A percentile compares a stretch with the other conserved stretches of the same genome.
phyloP scores from a whole-genome alignment of 148 eudicot species.

The Vaccinium myrtillus region DNA sequence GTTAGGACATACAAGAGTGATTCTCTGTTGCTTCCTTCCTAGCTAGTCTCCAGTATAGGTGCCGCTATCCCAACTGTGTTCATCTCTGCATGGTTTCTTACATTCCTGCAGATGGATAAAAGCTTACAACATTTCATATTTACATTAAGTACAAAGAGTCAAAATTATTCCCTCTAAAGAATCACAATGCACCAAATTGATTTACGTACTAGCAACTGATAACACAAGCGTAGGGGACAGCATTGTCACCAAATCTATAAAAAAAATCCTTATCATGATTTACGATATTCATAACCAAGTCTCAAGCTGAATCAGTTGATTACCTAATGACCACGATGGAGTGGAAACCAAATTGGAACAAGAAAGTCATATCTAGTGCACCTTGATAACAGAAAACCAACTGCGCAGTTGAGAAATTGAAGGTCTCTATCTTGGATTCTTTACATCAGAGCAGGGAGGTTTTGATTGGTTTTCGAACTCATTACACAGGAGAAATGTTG shows the following conservation, averaged over 20 bases:
- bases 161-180: background rate
- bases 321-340: background rate
- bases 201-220: background rate
- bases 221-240: background rate
- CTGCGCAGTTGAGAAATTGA: background rate
- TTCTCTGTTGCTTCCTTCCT: background rate
- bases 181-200: background rate
- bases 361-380: background rate
- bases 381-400: background rate
- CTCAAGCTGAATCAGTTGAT: background rate
- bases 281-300: background rate
- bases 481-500: background rate
- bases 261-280: background rate
- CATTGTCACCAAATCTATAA: background rate
- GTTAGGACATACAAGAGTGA: background rate
- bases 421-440: background rate
- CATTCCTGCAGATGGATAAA: slow-evolving; percentile 16
- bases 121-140: background rate
- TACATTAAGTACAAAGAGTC: background rate
- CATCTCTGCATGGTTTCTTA: background rate
- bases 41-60: slow-evolving; percentile 1
- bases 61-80: background rate
- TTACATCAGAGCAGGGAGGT: background rate
- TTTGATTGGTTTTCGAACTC: background rate
- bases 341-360: background rate